Evolutionary conservation across 2,329 filamentous ascomycete genomes (phyloP), one percentile per base, ranked within the genome.

Genomic region (Talaromyces rugulosus): DNA sequence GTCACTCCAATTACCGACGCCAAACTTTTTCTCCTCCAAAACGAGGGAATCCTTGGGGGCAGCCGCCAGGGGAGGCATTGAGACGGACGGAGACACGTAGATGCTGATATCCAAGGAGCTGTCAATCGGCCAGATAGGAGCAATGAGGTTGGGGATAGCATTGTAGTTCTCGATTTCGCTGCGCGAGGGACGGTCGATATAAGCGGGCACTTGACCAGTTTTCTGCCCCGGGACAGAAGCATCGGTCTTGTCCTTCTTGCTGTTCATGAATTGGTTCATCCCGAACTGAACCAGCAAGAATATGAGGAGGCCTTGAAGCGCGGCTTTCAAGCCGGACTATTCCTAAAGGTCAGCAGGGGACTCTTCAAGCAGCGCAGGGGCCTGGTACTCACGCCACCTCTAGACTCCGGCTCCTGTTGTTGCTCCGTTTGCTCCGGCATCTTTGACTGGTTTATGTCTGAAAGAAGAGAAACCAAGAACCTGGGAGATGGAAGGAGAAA

Each of bases 41-140:
- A 97, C 88, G 44, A 95, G 79, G 58, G 86, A 86, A 61, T 91
- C 87, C 55, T 84, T 77, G 2, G 89, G 82, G 47, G 87, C 82
- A 56, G 85, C 81, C 65, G 85, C 84, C 67, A 96, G 83, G 18
- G 70, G 65, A 14, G 85, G 86, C 64, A 91, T 85, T 36, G 85
- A 83, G 66, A 89, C 83, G 9, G 89, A 89, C 12, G 90, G 85
- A 55, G 92, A 94, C 60, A 98, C 85, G 68, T 94, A 95, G 72
- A 99, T 85, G 67, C 86, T 82, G 68, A 99, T 86, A 75, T 99
- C 95, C 67, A 99, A 77, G 63, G 85, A 80, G 69, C 87, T 90
- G 72, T 95, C 87, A 55, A 84, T 80, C 2, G 91, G 87, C 95
- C 95, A 99, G 71, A 98, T 92, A 27, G 95, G 93, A 42, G 90